Percentiles rank a stretch among this genome's conserved stretches.
phyloP scores from a whole-genome alignment of 345 rosid species.

The Heritiera littoralis region DNA sequence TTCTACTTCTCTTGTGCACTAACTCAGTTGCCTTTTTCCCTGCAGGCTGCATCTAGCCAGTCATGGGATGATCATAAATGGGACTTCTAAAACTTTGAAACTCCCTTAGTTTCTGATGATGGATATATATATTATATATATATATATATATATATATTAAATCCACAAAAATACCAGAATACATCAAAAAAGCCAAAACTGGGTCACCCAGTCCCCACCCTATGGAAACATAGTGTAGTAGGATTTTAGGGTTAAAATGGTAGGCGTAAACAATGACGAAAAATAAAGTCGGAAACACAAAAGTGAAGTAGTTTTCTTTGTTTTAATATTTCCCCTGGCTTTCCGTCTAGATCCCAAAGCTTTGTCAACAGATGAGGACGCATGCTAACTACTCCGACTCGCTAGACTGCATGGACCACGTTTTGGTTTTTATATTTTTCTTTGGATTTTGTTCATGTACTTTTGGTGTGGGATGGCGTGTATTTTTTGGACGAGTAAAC shows the following conservation, averaged over 20 bases:
- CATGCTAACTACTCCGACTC: constrained; percentile 38
- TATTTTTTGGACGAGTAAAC: no score
- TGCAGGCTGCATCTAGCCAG: background rate
- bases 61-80: background rate
- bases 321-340: background rate
- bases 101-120: background rate
- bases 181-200: no score
- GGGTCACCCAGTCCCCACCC: background rate
- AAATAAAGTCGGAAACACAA: background rate
- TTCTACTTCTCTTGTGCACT: background rate
- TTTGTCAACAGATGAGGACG: constrained; percentile 22
- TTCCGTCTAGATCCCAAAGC: constrained; percentile 5
- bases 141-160: no score
- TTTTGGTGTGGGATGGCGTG: no score
- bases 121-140: background rate
- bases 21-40: background rate
- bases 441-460: background rate
- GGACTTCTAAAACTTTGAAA: background rate
- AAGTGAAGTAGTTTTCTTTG: background rate
- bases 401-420: constrained; percentile 47
- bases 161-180: no score
- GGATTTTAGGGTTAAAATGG: background rate
- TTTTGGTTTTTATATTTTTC: constrained; percentile 16
- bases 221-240: background rate
- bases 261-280: background rate